Conservation (phyloP, 495 filamentous ascomycete genomes). For the Tirmania nivea region DNA sequence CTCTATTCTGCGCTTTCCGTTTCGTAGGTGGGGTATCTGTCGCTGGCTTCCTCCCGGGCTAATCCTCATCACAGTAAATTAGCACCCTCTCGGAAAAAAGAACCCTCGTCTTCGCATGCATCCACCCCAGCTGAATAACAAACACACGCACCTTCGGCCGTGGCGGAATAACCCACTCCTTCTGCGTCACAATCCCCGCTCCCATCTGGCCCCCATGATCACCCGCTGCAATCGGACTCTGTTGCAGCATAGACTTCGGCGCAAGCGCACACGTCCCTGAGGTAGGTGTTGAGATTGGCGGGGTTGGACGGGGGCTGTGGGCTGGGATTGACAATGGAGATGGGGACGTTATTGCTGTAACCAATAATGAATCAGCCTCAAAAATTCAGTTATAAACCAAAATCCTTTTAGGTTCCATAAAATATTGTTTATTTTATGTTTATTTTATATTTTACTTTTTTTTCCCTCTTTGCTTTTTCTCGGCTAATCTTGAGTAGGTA, state of each 20-base stretch:
- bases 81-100: not conserved
- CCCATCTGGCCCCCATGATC: slow-evolving; percentile 2
- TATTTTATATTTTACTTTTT: too few relatives aligned
- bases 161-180: slow-evolving; percentile 74
- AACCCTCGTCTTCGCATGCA: not conserved
- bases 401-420: too few relatives aligned
- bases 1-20: slow-evolving; percentile 78
- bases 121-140: not conserved
- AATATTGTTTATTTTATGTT: too few relatives aligned
- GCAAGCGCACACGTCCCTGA: not conserved
- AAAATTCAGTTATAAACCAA: too few relatives aligned
- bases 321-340: too few relatives aligned
- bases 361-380: too few relatives aligned
- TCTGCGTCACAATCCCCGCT: slow-evolving; percentile 35
- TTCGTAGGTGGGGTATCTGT: slow-evolving; percentile 81
- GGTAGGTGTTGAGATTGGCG: too few relatives aligned
- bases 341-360: too few relatives aligned
- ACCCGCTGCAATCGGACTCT: not conserved
- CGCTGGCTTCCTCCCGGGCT: slow-evolving; percentile 77
- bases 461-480: too few relatives aligned
- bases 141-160: slow-evolving; percentile 36
- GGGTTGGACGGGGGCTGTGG: too few relatives aligned
- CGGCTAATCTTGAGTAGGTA: too few relatives aligned
- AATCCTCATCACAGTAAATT: not conserved
- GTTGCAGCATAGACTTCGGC: not conserved